Evolutionary conservation across 225 moss, liverwort and hornwort genomes (phyloP).

Genomic region (Pseudisothecium myosuroides): DNA sequence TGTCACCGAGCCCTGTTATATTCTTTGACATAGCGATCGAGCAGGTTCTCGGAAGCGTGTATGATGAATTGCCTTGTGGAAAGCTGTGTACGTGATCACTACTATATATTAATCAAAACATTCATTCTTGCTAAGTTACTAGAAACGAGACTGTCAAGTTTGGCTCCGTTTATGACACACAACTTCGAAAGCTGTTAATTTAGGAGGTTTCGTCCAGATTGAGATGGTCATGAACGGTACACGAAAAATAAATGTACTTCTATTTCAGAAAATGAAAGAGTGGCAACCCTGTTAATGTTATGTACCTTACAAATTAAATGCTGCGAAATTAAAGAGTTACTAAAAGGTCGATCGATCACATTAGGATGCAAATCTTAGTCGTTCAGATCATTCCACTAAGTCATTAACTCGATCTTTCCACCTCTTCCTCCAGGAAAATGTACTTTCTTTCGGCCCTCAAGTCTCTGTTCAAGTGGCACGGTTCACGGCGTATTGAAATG

Average conservation of each 20-base stretch:
- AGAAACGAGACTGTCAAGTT: background rate
- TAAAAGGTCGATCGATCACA: background rate
- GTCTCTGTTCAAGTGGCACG: background rate
- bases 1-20: background rate
- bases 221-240: background rate
- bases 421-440: background rate
- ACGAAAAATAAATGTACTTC: background rate
- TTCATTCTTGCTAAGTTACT: no score
- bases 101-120: background rate
- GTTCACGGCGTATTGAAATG: background rate
- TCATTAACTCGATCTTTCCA: background rate
- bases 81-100: background rate
- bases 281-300: background rate
- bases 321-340: background rate
- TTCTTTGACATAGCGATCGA: background rate
- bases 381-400: background rate
- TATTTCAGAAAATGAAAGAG: background rate
- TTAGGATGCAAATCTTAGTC: background rate
- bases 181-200: background rate
- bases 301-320: background rate
- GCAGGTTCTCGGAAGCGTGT: background rate
- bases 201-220: background rate
- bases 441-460: no score
- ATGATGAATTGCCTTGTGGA: background rate
- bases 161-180: background rate